Evolutionary conservation across 1,139 yeast species (phyloP).

Genomic region (Yamadazyma oceani): DNA sequence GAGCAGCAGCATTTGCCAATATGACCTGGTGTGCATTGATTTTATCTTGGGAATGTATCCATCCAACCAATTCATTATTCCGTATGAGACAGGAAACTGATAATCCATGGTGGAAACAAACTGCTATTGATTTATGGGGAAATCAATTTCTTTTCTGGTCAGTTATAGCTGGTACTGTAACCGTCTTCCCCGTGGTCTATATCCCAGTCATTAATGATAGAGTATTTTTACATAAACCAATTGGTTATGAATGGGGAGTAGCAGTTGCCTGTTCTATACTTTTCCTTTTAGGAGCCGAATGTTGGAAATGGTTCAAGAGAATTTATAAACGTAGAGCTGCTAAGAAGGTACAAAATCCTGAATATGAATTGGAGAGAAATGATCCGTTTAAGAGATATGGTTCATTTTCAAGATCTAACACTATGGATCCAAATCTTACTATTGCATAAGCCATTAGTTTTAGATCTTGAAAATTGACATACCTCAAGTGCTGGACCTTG

Average conservation of each 20-base stretch:
- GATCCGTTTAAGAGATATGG: conserved; percentile 67
- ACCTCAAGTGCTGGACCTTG: conserved; percentile 13
- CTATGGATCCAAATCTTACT: conserved; percentile 19
- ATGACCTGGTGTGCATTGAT: conserved; percentile 91
- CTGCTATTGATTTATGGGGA: conserved; percentile 63
- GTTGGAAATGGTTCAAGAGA: conserved; percentile 69
- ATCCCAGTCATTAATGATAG: conserved; percentile 82
- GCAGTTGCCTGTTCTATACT: conserved; percentile 63
- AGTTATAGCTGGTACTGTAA: conserved; percentile 63
- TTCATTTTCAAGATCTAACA: conserved; percentile 50
- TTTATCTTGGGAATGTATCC: conserved; percentile 89
- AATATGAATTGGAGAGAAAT: conserved; percentile 60
- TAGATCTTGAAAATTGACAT: conserved; percentile 7
- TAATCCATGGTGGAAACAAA: conserved; percentile 45
- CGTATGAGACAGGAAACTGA: conserved; percentile 70
- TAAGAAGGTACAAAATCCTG: conserved; percentile 51
- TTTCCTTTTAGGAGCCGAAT: conserved; percentile 62
- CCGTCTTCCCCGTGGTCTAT: conserved; percentile 82
- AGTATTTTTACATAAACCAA: conserved; percentile 75
- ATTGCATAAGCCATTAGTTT: conserved; percentile 3
- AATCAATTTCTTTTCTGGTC: conserved; percentile 87
- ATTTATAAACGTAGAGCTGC: conserved; percentile 41
- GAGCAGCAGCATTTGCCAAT: conserved; percentile 79
- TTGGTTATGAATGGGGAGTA: conserved; percentile 83
- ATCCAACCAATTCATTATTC: conserved; percentile 72